phyloP scores from a whole-genome alignment of 1,284 basidiomycete species.

The Cryptococcus sp. region DNA sequence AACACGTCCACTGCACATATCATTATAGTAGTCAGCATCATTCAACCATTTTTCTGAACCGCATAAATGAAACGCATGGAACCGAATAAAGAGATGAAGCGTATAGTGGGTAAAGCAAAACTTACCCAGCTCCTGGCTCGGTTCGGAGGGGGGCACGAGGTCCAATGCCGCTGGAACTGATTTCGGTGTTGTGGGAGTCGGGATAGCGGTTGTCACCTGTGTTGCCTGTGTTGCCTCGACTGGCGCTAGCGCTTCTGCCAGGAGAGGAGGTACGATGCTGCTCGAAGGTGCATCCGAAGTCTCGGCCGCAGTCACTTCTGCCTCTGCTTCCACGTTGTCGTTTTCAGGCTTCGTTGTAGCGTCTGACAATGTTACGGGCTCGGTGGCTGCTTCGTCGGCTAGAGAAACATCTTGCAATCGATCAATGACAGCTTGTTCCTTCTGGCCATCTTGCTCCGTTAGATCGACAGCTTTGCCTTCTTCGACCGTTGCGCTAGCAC shows the following conservation, averaged over 20 bases:
- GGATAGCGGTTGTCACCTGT: no score
- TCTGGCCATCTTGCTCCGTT: background rate
- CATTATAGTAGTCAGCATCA: background rate
- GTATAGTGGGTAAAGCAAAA: background rate
- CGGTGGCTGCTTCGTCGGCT: background rate
- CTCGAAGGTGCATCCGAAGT: background rate
- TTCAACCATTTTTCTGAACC: no score
- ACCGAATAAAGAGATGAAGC: background rate
- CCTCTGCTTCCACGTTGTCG: background rate
- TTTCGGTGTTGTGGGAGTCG: background rate
- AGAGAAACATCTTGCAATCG: no score
- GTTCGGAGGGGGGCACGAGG: background rate
- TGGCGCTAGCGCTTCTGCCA: no score
- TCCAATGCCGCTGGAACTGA: background rate
- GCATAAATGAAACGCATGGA: background rate
- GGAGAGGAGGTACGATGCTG: no score
- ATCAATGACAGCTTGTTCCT: background rate
- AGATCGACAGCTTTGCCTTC: background rate
- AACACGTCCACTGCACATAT: constrained; percentile 13
- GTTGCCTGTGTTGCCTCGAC: no score
- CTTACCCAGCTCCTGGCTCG: constrained; percentile 8
- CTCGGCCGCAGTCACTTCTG: background rate
- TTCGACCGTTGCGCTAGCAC: background rate
- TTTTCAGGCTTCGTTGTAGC: background rate
- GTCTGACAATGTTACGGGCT: background rate